Evolutionary conservation across 352 stramenopile genomes (phyloP), one percentile per base, ranked within the genome.

Genomic region (Globisporangium rhizosaccharum): DNA sequence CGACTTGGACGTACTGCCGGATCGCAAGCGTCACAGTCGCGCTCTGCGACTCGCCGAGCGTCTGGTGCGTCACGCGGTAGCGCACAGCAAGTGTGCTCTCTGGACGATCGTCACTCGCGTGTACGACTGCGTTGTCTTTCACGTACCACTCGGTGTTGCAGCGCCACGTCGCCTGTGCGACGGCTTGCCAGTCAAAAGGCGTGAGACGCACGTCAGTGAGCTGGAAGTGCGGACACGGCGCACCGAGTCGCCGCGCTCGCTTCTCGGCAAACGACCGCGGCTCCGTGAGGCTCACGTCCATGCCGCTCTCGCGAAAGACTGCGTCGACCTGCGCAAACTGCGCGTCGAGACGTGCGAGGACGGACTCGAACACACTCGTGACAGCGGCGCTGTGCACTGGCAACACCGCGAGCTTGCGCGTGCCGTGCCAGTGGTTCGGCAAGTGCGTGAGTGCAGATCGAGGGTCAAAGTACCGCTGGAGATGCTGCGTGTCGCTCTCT

Each of bases 1-100:
- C 57, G 12, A 52, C 61, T 36, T 75, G 59, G 9, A 77, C 44
- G 42, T 80, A 77, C 55, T 64, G 62, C 44, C 72, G 69, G 36
- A 76, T 48, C 50, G 67, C 68, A n/a, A 79, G 39, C 36, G 76
- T 75, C 20, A 70, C 51, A 56, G 75, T 15, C 6, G 41, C 20
- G 11, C 17, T 30, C 28, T 57, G 52, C 12, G 7, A 8, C 14
- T 58, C 41, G 33, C 47, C 48, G 6, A 37, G 25, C 20, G 36
- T 37, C 44, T 55, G 39, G 30, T 39, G 42, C 15, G 36, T 18
- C 9, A 52, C 49, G 14, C 57, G 49, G 50, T 48, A 52, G 20
- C 20, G 30, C 15, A 47, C 26, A 26, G 48, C 57, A 18, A 63
- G 51, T 39, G 49, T 63, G 39, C 37, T 46, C 3, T 52, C 57